These are phyloP conservation scores for Mallotus repandus DNA, from an alignment of 441 rosid species.

Conservation along the genomic window DNA sequence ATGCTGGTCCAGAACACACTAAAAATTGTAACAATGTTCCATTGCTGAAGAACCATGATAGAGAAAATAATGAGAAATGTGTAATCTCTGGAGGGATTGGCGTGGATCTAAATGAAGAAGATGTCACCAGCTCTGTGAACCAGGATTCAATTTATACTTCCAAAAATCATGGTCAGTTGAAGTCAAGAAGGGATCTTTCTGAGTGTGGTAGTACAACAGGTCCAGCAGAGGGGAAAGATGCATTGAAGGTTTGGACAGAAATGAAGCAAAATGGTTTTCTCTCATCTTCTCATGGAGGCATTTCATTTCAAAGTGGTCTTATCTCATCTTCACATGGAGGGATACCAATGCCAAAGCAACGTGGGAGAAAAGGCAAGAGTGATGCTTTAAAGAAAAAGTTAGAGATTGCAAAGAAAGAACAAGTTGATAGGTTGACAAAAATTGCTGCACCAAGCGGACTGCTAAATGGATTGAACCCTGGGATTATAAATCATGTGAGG, in stretches of 20 bases:
- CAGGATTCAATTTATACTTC: conserved; percentile 32
- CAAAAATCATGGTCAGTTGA: conserved; percentile 34
- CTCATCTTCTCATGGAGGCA: conserved; percentile 57
- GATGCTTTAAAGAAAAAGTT: conserved; percentile 59
- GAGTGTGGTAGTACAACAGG: conserved; percentile 62
- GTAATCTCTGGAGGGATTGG: conserved; percentile 34
- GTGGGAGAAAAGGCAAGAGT: conserved; percentile 55
- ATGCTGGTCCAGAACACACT: conserved; percentile 23
- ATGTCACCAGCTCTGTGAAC: conserved; percentile 45
- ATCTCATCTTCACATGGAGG: conserved; percentile 62
- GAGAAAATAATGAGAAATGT: conserved; percentile 31
- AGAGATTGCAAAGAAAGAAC: conserved; percentile 77
- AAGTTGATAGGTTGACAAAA: conserved; percentile 71
- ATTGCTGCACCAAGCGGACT: conserved; percentile 90
- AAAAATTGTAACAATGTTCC: conserved; percentile 28
- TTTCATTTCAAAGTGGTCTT: conserved; percentile 43
- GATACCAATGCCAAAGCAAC: conserved; percentile 69
- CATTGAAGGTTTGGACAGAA: conserved; percentile 77
- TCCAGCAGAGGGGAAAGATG: conserved; percentile 55
- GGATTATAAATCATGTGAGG: conserved; percentile 87
- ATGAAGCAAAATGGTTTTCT: conserved; percentile 90
- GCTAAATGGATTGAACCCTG: conserved; percentile 82
- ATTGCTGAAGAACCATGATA: conserved; percentile 27
- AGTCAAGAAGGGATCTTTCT: conserved; percentile 44
- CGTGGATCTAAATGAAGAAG: conserved; percentile 57